A percentile compares a stretch with the other conserved stretches of the same genome.
Conservation (phyloP, 768 basidiomycete species). For the Rhodotorula diobovata region DNA sequence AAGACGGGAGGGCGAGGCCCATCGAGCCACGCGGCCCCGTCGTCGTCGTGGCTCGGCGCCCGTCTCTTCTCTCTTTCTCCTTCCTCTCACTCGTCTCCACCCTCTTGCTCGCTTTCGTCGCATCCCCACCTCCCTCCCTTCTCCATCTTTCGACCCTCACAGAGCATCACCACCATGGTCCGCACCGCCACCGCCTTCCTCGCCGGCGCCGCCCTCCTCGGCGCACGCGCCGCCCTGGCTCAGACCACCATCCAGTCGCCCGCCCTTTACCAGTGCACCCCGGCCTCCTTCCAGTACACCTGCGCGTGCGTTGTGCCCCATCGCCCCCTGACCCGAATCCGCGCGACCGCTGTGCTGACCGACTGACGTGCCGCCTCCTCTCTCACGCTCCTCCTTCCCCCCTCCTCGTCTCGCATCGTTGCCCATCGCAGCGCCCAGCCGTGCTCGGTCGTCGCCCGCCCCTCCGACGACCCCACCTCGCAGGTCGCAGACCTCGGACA, state of each 20-base stretch:
- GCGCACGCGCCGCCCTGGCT: neutral
- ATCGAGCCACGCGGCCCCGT: no score
- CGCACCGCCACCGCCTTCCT: neutral
- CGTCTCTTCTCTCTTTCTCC: neutral
- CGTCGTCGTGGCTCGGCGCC: no score
- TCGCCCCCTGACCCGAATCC: neutral
- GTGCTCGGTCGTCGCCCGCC: conserved; percentile 7
- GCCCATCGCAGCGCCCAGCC: neutral
- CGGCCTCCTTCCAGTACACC: neutral
- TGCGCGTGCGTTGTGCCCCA: conserved; percentile 5
- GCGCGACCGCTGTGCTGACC: no score
- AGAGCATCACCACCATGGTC: neutral
- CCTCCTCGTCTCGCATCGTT: neutral
- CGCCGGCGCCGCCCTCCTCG: neutral
- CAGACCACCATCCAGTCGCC: neutral
- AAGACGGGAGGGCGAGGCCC: no score
- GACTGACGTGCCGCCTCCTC: neutral
- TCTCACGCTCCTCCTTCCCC: no score
- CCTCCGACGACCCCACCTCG: neutral
- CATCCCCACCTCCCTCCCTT: neutral
- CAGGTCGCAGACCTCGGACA: neutral
- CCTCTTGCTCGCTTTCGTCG: neutral
- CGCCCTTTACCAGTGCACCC: conserved; percentile 5
- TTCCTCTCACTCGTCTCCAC: neutral
- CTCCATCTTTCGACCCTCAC: no score